phyloP scores from a whole-genome alignment of 345 rosid species.

The Gossypium ekmanianum region DNA sequence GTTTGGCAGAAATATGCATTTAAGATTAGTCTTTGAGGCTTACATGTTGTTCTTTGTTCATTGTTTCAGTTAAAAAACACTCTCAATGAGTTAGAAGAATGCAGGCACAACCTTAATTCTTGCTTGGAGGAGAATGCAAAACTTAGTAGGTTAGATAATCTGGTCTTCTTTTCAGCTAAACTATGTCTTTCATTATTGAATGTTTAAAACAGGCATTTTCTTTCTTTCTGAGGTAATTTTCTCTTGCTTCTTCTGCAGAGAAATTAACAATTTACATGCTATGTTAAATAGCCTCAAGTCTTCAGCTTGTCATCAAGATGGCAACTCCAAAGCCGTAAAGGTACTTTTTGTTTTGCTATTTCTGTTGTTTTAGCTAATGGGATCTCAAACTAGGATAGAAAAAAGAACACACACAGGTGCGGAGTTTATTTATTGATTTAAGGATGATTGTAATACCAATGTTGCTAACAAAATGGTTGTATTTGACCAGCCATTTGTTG shows the following conservation, averaged over 20 bases:
- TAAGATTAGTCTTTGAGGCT: slow-evolving; percentile 13
- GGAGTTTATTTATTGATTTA: not conserved
- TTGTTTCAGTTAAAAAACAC: slow-evolving; percentile 57
- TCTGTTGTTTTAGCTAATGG: not conserved
- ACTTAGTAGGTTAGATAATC: slow-evolving; percentile 57
- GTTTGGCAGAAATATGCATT: slow-evolving; percentile 18
- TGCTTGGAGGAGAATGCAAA: slow-evolving; percentile 80
- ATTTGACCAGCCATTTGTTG: slow-evolving; percentile 15
- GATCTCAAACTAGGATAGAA: not conserved
- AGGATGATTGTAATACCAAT: not conserved
- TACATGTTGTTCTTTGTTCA: slow-evolving; percentile 17
- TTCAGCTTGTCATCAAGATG: slow-evolving; percentile 30
- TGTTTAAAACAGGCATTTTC: slow-evolving; percentile 5
- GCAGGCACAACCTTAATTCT: slow-evolving; percentile 58
- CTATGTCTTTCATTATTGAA: slow-evolving; percentile 15
- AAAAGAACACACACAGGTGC: not conserved
- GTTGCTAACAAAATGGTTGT: not conserved
- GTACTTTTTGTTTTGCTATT: slow-evolving; percentile 22
- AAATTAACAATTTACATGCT: slow-evolving; percentile 49
- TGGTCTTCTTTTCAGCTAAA: slow-evolving; percentile 19
- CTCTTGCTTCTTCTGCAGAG: slow-evolving; percentile 49
- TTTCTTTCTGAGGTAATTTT: slow-evolving; percentile 20
- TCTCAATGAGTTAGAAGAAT: slow-evolving; percentile 57
- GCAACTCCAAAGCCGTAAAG: slow-evolving; percentile 27
- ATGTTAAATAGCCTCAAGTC: slow-evolving; percentile 41